Conservation (phyloP, 306 rosid genomes). For the Cicer bijugum region DNA sequence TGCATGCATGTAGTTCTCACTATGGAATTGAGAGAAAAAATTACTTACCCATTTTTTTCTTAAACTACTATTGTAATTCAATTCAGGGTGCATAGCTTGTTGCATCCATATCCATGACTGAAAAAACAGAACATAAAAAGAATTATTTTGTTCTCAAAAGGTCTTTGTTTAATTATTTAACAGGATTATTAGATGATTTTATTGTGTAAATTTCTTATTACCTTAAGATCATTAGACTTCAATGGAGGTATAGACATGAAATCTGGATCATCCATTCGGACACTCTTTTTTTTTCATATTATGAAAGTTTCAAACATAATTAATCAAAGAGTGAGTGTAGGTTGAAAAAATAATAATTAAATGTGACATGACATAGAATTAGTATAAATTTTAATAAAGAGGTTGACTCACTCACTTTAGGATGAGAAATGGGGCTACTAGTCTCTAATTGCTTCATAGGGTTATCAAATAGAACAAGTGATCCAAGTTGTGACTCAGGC, state of each 20-base stretch:
- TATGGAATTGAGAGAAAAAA: background rate
- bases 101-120: conserved; percentile 99
- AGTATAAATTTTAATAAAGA: conserved; percentile 1
- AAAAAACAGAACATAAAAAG: background rate
- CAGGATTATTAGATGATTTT: background rate
- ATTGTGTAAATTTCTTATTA: conserved; percentile 26
- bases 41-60: conserved; percentile 80
- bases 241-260: conserved; percentile 65
- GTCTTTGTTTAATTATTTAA: background rate
- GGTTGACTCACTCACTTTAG: conserved; percentile 52
- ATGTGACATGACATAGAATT: background rate
- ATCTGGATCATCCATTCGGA: conserved; percentile 66
- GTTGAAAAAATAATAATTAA: conserved; percentile 20
- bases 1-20: background rate
- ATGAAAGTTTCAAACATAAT: conserved; percentile 41
- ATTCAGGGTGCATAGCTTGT: conserved; percentile 98
- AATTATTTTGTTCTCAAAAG: background rate
- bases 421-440: conserved; percentile 47
- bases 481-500: conserved; percentile 57
- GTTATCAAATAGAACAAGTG: conserved; percentile 60
- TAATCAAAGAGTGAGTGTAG: background rate
- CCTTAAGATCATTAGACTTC: conserved; percentile 92
- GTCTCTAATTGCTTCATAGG: conserved; percentile 56
- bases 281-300: conserved; percentile 56
- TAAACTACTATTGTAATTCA: conserved; percentile 81